A percentile compares a stretch with the other conserved stretches of the same genome.
Conservation (phyloP, 1,284 basidiomycete genomes). For the Leccinum idahoense region DNA sequence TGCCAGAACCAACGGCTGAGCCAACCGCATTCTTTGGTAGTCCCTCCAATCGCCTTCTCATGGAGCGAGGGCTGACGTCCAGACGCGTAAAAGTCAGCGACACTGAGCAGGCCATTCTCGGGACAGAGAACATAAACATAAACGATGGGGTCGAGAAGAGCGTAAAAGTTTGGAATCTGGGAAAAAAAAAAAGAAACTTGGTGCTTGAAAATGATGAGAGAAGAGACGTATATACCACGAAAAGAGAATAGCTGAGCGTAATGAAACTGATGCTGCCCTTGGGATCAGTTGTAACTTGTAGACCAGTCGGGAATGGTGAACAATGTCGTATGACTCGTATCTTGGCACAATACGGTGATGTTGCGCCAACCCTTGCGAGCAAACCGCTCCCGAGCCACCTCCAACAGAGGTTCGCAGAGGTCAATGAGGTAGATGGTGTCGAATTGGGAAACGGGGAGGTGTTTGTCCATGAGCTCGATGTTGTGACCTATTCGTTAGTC, state of each 20-base stretch:
- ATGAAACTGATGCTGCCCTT: slow-evolving; percentile 57
- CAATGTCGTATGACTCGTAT: too few relatives aligned
- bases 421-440: slow-evolving; percentile 75
- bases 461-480: slow-evolving; percentile 77
- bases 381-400: slow-evolving; percentile 70
- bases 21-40: too few relatives aligned
- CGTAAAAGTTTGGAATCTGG: slow-evolving; percentile 42
- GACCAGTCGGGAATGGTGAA: too few relatives aligned
- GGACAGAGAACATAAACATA: too few relatives aligned
- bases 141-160: too few relatives aligned
- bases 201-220: background rate
- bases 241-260: slow-evolving; percentile 70
- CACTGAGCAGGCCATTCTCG: too few relatives aligned
- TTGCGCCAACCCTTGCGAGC: slow-evolving; percentile 70
- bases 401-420: slow-evolving; percentile 70
- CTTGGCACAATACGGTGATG: slow-evolving; percentile 71
- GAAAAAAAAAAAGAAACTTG: background rate
- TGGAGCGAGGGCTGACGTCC: too few relatives aligned
- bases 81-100: too few relatives aligned
- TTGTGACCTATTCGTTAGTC: slow-evolving; percentile 53
- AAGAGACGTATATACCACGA: slow-evolving; percentile 44
- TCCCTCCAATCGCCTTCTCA: too few relatives aligned
- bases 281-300: slow-evolving; percentile 41
- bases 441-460: slow-evolving; percentile 59
- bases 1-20: too few relatives aligned